Base-by-base conservation (phyloP, 2,329 filamentous ascomycete genomes). In the Calycina herbarum region DNA sequence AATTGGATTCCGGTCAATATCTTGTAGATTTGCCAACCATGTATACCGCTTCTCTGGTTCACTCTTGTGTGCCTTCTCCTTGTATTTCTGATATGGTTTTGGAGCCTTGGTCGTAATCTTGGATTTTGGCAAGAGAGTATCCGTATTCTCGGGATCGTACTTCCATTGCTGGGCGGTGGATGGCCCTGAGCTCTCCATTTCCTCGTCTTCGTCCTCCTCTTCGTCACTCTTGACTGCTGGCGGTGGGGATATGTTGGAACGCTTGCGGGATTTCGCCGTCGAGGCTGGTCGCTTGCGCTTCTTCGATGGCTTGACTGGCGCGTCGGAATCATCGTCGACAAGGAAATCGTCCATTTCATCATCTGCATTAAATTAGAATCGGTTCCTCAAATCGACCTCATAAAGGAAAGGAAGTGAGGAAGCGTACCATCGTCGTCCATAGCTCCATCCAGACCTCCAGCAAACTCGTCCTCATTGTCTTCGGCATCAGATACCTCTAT, bases 31-130 rank as follows among this genome's bases (percentile, higher is more conserved):
- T 61, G 93, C 94, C 63, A 99, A 84, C 95, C 95, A 99, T 13
- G 91, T 79, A 74, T 99, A 96, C 67, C 95, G 86, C 64, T 94
- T 84, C 69, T 96, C 92, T 0, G 94, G 93, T 57, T 97, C 93
- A 45, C 86, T 90, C 35, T 87, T 88, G 75, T 94, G 88, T 3
- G 92, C 92, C 76, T 95, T 96, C 70, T 80, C 71, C 68, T 85
- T 85, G 57, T 74, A 76, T 35, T 78, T 75, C 61, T 78, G 77
- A 17, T 20, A n/a, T 8, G 71, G 63, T 27, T 63, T 67, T 3
- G 77, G 71, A 40, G 73, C 76, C 63, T 79, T 82, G 7, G 75
- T 71, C 69, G 78, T 38, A 65, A 77, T 72, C 57, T 74, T 71
- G 38, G 80, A 74, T 64, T 83, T 81, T 56, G 82, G 79, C 66